Conservation (phyloP, 2,329 filamentous ascomycete species). For the Aureobasidium uvarum region DNA sequence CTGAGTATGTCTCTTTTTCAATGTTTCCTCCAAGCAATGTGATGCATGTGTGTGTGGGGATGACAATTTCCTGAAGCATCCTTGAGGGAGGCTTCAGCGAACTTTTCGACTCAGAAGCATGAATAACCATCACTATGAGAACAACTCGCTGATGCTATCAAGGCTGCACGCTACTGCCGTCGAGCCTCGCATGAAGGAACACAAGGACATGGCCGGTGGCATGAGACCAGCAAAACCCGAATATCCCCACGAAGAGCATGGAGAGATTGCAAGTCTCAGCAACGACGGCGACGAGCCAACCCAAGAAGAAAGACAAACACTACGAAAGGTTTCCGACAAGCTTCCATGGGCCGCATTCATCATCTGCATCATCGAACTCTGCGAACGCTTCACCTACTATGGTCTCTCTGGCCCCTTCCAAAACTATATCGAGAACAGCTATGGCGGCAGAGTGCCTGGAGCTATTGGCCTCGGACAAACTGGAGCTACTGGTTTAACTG, state of each 20-base stretch:
- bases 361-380: slow-evolving; percentile 51
- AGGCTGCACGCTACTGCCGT: slow-evolving; percentile 26
- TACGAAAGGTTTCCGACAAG: slow-evolving; percentile 49
- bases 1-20: slow-evolving; percentile 13
- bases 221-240: slow-evolving; percentile 19
- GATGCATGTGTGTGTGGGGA: neutral
- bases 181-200: slow-evolving; percentile 15
- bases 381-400: slow-evolving; percentile 51
- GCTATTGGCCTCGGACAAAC: slow-evolving; percentile 44
- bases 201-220: slow-evolving; percentile 27
- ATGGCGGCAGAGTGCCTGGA: slow-evolving; percentile 43
- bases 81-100: neutral
- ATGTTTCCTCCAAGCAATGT: neutral
- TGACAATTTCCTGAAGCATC: neutral
- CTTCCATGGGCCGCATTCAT: slow-evolving; percentile 50
- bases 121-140: neutral
- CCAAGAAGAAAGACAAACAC: slow-evolving; percentile 44
- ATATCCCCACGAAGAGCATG: slow-evolving; percentile 1
- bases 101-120: neutral
- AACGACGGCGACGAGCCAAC: slow-evolving; percentile 43
- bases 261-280: slow-evolving; percentile 27
- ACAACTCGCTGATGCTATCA: neutral
- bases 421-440: slow-evolving; percentile 50
- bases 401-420: slow-evolving; percentile 49
- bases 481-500: slow-evolving; percentile 47